Conservation (phyloP, 2,329 filamentous ascomycete genomes). For the Aspergillus pseudonomiae region DNA sequence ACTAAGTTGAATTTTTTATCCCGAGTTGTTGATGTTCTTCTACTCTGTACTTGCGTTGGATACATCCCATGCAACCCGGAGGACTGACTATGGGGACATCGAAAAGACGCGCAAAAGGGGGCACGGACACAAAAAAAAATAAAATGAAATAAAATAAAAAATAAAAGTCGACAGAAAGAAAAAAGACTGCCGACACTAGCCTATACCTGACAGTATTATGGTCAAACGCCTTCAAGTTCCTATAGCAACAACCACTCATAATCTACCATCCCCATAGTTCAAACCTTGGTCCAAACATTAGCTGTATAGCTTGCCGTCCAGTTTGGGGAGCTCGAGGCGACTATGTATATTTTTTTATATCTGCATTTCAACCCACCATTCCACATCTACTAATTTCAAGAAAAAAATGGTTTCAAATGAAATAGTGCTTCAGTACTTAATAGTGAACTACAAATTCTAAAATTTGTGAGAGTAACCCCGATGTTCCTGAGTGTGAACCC, state of each 20-base stretch:
- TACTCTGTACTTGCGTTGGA: neutral
- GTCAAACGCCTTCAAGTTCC: constrained; percentile 4
- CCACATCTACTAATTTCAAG: neutral
- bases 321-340: neutral
- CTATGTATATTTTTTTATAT: neutral
- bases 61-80: neutral
- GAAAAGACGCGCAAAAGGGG: neutral
- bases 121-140: neutral
- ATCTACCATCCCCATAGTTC: neutral
- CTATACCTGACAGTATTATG: neutral
- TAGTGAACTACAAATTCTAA: neutral
- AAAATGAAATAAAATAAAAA: neutral
- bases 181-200: neutral
- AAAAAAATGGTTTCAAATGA: neutral
- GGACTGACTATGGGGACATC: neutral
- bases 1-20: neutral
- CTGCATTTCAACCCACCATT: neutral
- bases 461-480: neutral
- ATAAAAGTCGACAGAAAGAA: neutral
- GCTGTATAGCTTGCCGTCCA: neutral
- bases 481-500: neutral
- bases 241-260: constrained; percentile 4
- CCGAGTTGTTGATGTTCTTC: neutral
- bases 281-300: neutral
- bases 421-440: neutral